phyloP scores from a whole-genome alignment of 2,329 filamentous ascomycete species.

The Aspergillus sp. region DNA sequence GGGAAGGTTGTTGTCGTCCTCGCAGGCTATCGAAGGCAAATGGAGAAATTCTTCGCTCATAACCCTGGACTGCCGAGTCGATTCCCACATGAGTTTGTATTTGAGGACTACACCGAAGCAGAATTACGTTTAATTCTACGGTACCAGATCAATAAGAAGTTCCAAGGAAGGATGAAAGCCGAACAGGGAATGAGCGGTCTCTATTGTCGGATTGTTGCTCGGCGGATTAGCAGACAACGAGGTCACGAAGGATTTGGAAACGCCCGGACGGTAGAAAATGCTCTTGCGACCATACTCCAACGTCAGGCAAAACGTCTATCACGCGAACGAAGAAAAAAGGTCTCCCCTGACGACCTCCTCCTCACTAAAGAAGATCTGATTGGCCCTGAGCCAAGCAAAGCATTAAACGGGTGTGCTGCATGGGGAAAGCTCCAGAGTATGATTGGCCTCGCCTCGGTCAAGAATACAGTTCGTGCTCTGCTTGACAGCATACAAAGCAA shows the following conservation, averaged over 20 bases:
- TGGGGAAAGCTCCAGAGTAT: constrained; percentile 60
- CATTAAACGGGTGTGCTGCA: constrained; percentile 52
- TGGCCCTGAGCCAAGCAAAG: constrained; percentile 63
- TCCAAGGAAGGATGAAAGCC: constrained; percentile 55
- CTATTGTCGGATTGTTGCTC: constrained; percentile 62
- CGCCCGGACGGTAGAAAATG: constrained; percentile 67
- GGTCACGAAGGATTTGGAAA: constrained; percentile 71
- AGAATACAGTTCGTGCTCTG: constrained; percentile 58
- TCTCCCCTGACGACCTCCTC: constrained; percentile 53
- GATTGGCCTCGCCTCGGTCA: constrained; percentile 62
- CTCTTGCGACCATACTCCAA: constrained; percentile 52
- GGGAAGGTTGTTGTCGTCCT: constrained; percentile 72
- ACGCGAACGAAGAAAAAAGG: constrained; percentile 45
- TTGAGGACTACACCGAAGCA: constrained; percentile 66
- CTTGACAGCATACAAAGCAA: constrained; percentile 64
- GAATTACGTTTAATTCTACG: constrained; percentile 65
- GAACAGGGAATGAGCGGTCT: constrained; percentile 61
- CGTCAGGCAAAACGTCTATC: constrained; percentile 60
- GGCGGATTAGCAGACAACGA: constrained; percentile 61
- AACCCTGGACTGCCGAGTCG: constrained; percentile 71
- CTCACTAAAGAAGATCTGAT: constrained; percentile 69
- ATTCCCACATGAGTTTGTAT: constrained; percentile 65
- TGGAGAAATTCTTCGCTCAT: constrained; percentile 74
- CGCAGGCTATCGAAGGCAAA: constrained; percentile 70
- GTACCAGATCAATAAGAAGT: constrained; percentile 56